These are phyloP conservation scores for Carex pumila DNA, from an alignment of 176 grass and related monocot species.

Conservation along the genomic window DNA sequence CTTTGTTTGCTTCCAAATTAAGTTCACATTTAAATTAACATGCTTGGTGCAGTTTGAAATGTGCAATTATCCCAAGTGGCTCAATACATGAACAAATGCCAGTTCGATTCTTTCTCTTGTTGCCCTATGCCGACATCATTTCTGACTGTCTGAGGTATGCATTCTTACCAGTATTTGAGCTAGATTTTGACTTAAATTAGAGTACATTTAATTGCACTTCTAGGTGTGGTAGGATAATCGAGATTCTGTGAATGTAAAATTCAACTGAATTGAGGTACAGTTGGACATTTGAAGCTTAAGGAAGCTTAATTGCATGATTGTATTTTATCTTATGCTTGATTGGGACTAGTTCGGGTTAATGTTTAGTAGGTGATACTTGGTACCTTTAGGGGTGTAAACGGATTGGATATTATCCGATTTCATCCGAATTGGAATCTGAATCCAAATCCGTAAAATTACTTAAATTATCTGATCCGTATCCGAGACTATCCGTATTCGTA, in stretches of 20 bases:
- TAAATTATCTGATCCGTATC: too few species aligned
- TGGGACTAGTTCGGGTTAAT: neutral
- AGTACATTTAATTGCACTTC: neutral
- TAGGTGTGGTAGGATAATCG: neutral
- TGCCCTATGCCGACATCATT: constrained; percentile 12
- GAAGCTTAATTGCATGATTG: neutral
- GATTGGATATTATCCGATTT: too few species aligned
- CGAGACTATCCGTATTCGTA: too few species aligned
- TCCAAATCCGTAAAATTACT: too few species aligned
- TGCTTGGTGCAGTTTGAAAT: neutral
- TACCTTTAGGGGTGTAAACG: too few species aligned
- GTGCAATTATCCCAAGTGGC: neutral
- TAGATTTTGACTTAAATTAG: neutral
- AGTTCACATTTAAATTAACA: neutral
- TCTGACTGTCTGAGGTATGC: neutral
- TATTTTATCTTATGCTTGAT: neutral
- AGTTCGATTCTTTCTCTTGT: neutral
- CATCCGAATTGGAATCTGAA: too few species aligned
- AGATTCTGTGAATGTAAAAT: neutral
- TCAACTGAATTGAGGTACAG: neutral
- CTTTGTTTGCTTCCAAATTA: neutral
- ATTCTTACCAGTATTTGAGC: neutral
- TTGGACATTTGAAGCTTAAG: too few species aligned
- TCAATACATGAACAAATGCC: neutral
- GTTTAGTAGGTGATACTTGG: neutral